phyloP scores from a whole-genome alignment of 306 rosid species.

The Hippophae gyantsensis region DNA sequence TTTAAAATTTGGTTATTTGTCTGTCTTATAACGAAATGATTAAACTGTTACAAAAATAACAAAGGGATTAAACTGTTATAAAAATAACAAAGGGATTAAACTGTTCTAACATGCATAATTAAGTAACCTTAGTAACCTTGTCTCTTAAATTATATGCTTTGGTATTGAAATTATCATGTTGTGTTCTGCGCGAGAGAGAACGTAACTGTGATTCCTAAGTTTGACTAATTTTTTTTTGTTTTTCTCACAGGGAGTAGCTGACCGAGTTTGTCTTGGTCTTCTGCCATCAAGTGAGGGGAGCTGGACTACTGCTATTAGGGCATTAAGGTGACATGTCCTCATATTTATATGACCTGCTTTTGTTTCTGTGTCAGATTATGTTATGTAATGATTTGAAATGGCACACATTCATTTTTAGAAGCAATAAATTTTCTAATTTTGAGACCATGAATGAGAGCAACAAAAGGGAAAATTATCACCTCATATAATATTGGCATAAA shows the following conservation, averaged over 20 bases:
- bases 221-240: conserved; percentile 5
- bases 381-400: background rate
- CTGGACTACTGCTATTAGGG: conserved; percentile 81
- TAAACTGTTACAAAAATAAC: no score
- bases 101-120: no score
- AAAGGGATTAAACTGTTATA: no score
- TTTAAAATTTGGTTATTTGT: no score
- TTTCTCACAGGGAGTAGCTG: conserved; percentile 58
- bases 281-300: conserved; percentile 79
- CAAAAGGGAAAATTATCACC: background rate
- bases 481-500: no score
- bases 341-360: background rate
- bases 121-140: background rate
- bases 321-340: conserved; percentile 60
- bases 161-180: background rate
- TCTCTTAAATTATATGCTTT: background rate
- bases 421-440: background rate
- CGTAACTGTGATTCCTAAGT: conserved; percentile 2
- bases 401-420: background rate
- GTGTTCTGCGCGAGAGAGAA: conserved; percentile 1
- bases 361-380: background rate
- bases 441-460: background rate
- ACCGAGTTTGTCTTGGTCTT: conserved; percentile 94
- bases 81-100: no score
- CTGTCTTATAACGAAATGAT: no score